phyloP scores from a whole-genome alignment of 2,329 filamentous ascomycete species.

The Endoconidiophora laricicola region DNA sequence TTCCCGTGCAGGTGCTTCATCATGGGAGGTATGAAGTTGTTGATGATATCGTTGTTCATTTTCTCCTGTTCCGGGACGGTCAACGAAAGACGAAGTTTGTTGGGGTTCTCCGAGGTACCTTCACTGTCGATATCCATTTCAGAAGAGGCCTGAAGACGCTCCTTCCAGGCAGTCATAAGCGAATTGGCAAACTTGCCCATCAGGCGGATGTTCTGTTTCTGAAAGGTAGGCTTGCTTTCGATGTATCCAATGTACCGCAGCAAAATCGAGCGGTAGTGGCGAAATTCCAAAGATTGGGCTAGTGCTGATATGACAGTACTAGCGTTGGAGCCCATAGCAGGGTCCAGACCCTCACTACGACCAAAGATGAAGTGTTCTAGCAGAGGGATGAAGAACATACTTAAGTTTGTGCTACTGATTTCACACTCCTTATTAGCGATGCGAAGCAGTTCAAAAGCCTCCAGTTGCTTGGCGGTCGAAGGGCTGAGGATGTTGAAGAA shows the following conservation, averaged over 20 bases:
- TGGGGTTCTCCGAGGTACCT: conserved; percentile 23
- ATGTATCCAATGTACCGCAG: conserved; percentile 73
- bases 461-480: conserved; percentile 68
- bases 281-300: conserved; percentile 68
- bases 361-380: conserved; percentile 91
- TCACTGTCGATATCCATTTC: conserved; percentile 20
- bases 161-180: conserved; percentile 27
- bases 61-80: conserved; percentile 53
- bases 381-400: conserved; percentile 76
- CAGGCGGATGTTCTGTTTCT: conserved; percentile 73
- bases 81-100: conserved; percentile 30
- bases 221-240: conserved; percentile 60
- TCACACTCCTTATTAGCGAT: conserved; percentile 45
- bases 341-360: conserved; percentile 59
- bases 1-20: conserved; percentile 83
- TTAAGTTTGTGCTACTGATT: conserved; percentile 61
- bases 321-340: conserved; percentile 74
- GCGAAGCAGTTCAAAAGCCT: conserved; percentile 64
- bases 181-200: conserved; percentile 69
- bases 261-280: conserved; percentile 71
- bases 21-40: conserved; percentile 62
- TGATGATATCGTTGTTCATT: conserved; percentile 53
- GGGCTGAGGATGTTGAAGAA: conserved; percentile 88
- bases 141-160: background rate
- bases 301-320: conserved; percentile 64